phyloP scores from a whole-genome alignment of 192 early-diverging fungal species.

The Obelidium mucronatum region DNA sequence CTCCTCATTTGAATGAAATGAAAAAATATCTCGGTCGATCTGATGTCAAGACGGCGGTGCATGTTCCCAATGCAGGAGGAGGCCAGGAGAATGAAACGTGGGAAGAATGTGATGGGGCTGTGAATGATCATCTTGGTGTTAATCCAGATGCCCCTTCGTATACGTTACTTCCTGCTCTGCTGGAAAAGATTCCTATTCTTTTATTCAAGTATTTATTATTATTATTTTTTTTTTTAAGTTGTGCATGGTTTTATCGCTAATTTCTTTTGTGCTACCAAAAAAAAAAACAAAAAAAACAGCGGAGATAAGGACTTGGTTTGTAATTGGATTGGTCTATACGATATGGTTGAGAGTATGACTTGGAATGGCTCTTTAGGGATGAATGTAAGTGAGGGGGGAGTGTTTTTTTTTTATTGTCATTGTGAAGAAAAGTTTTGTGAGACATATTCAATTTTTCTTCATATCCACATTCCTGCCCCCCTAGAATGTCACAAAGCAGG shows the following conservation, averaged over 20 bases:
- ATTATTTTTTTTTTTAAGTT: not conserved
- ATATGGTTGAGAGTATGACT: slow-evolving; percentile 69
- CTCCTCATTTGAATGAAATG: slow-evolving; percentile 46
- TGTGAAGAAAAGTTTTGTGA: too few relatives aligned
- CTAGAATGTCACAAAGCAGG: slow-evolving; percentile 41
- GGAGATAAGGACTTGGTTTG: slow-evolving; percentile 85
- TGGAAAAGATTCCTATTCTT: slow-evolving; percentile 41
- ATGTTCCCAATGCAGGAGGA: slow-evolving; percentile 48
- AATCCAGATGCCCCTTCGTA: slow-evolving; percentile 65
- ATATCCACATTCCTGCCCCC: not conserved
- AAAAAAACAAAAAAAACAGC: slow-evolving; percentile 42
- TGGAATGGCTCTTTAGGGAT: slow-evolving; percentile 73
- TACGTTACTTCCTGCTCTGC: not conserved
- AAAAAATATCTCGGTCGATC: slow-evolving; percentile 48
- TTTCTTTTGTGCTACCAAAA: not conserved
- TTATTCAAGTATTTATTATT: slow-evolving; percentile 68
- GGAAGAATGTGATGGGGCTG: slow-evolving; percentile 68
- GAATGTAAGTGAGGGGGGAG: slow-evolving; percentile 53
- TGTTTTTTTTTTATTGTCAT: not conserved
- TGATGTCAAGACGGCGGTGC: slow-evolving; percentile 62
- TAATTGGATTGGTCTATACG: slow-evolving; percentile 74
- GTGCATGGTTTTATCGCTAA: not conserved
- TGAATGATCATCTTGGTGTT: slow-evolving; percentile 47
- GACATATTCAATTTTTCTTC: slow-evolving; percentile 2
- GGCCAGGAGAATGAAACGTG: slow-evolving; percentile 43